Base-by-base conservation (phyloP, 2,329 filamentous ascomycete genomes). In the Elsinoe arachidis region DNA sequence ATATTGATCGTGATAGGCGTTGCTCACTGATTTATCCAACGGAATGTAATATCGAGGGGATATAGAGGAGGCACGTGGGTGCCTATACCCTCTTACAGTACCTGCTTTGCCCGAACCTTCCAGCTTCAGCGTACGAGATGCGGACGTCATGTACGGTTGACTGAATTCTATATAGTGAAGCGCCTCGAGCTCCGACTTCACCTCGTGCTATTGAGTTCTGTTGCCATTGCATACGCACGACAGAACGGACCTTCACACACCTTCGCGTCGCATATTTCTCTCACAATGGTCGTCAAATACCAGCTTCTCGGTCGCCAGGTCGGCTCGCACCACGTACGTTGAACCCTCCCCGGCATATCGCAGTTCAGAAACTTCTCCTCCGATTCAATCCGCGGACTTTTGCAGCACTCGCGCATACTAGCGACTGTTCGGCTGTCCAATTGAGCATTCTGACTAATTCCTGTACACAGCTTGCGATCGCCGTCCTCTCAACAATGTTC, bases 381-480 rank as follows among this genome's bases (percentile, higher is more conserved):
- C 26, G 26, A 30, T 30, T 4, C 3, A 30, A 9, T 30, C 26
- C 26, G 7, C 26, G 26, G 26, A 30, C 26, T 30, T 30, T 30
- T 30, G 26, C 26, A 5, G 26, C 26, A 9, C 26, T 9, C 26
- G 26, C 26, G 26, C 26, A 5, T 9, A 21, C 19, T 21, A 19
- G 39, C 12, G 17, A 30, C 3, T 19, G 11, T 12, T 14, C 26
- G 26, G 26, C 26, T 7, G 7, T 30, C 26, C 26, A 30, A 30
- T 30, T 4, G 26, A 30, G 26, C 7, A 30, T 30, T 9, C 26
- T 30, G 26, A 26, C 44, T n/a, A 12, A 47, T 26, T n/a, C 6
- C 6, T 21, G 12, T n/a, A 41, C n/a, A 41, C 17, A 86, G 83
- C 81, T 86, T 67, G 74, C 83, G 61, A 84, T 85, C 68, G 78